Evolutionary conservation across 768 basidiomycete genomes (phyloP), one percentile per base, ranked within the genome.

Genomic region (Kwoniella sp.): DNA sequence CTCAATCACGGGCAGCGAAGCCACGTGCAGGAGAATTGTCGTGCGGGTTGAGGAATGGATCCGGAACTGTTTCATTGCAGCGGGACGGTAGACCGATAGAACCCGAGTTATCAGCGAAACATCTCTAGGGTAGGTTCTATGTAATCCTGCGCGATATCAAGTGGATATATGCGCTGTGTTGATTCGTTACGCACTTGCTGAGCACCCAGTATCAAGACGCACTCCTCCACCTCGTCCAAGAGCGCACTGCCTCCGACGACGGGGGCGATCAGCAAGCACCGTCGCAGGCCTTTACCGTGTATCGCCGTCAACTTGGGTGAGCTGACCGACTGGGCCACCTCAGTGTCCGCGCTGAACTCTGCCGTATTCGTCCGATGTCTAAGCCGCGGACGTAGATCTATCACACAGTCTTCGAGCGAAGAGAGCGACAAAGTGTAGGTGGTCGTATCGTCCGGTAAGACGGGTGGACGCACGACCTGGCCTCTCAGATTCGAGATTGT

Each of bases 1-100:
- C 74, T 95, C 93, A 50, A 94, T 91, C 78, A 92, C 84, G 0
- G 92, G 92, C 51, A 87, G 86, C 2, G 91, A 91, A 3, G 81
- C 74, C 12, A 87, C 86, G 4, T 85, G 82, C 1, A 94, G 84
- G 71, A 89, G 88, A 1, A 92, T 85, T 55, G 87, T 86, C 0
- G 88, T 85, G 9, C 82, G 65, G 0, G 75, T 83, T 0, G 92
- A 92, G 22, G 85, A 84, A 77, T 94, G 93, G 86, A 95, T 92
- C 50, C 93, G 88, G 76, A 93, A 92, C 93, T 95, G 75, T 20
- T 54, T 20, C 12, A 17, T 55, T 48, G 20, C 2, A 29, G 63
- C 34, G 25, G 50, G 30, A 56, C 9, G 56, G 50, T 23, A 58
- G 20, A 11, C 41, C 15, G 38, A 38, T 81, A 4, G n/a, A 26